phyloP scores from a whole-genome alignment of 257 asterid species.

The Nicotiana sylvestris region DNA sequence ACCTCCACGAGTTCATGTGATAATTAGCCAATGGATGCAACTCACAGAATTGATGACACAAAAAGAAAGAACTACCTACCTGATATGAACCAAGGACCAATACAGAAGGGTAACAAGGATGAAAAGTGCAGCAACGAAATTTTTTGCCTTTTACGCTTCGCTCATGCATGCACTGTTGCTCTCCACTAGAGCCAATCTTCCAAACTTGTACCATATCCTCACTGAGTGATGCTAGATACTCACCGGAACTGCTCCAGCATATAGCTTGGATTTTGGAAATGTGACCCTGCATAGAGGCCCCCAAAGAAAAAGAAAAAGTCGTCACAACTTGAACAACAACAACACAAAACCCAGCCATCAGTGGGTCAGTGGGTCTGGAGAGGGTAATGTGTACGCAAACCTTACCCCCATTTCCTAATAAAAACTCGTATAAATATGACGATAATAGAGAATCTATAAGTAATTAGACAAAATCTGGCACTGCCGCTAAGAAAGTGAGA shows the following conservation, averaged over 20 bases:
- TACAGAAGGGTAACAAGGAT: constrained; percentile 25
- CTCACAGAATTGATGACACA: no score
- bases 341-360: no score
- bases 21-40: background rate
- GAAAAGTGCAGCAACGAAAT: constrained; percentile 30
- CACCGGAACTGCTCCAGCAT: constrained; percentile 38
- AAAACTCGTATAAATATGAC: no score
- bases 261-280: constrained; percentile 20
- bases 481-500: no score
- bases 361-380: no score
- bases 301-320: background rate
- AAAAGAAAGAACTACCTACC: constrained; percentile 18
- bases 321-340: background rate
- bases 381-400: no score
- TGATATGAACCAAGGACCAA: constrained; percentile 24
- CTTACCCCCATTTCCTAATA: no score
- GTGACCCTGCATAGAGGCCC: constrained; percentile 24
- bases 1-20: background rate
- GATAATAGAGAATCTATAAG: no score
- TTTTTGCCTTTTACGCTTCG: constrained; percentile 24
- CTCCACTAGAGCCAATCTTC: constrained; percentile 29
- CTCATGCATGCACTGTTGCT: constrained; percentile 26
- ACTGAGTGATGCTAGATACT: constrained; percentile 31
- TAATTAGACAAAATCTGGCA: no score
- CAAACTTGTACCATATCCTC: constrained; percentile 36